Percentiles rank a stretch among this genome's conserved stretches.
Conservation (phyloP, 2,329 filamentous ascomycete genomes). For the Mycosphaerella arachidis region DNA sequence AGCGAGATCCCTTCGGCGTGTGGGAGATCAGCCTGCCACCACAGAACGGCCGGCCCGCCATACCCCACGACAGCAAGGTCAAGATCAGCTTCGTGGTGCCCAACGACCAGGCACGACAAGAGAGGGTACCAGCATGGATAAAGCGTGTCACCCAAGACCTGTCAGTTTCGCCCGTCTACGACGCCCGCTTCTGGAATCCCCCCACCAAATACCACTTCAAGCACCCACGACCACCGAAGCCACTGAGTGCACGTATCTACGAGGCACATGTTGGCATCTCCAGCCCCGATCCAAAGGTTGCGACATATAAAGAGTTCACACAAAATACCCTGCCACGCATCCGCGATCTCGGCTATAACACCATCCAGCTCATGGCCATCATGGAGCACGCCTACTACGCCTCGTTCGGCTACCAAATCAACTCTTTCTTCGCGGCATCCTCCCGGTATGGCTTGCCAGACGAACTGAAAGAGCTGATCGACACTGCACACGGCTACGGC, state of each 20-base stretch:
- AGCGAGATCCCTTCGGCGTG: slow-evolving; percentile 75
- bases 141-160: slow-evolving; percentile 94
- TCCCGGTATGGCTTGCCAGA: slow-evolving; percentile 92
- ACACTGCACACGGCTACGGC: slow-evolving; percentile 87
- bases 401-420: slow-evolving; percentile 97
- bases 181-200: slow-evolving; percentile 96
- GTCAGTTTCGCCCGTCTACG: slow-evolving; percentile 82
- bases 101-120: slow-evolving; percentile 68
- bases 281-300: slow-evolving; percentile 78
- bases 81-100: slow-evolving; percentile 84
- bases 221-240: slow-evolving; percentile 75
- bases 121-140: slow-evolving; percentile 94
- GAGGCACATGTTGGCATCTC: slow-evolving; percentile 99
- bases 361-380: slow-evolving; percentile 96
- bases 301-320: slow-evolving; percentile 97
- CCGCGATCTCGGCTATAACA: slow-evolving; percentile 86
- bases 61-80: slow-evolving; percentile 90
- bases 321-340: slow-evolving; percentile 87
- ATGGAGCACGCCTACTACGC: slow-evolving; percentile 99
- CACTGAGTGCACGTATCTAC: slow-evolving; percentile 82
- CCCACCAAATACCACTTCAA: slow-evolving; percentile 84
- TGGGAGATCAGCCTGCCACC: slow-evolving; percentile 80
- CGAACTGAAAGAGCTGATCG: slow-evolving; percentile 92
- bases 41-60: slow-evolving; percentile 69
- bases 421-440: slow-evolving; percentile 97